Base-by-base conservation (phyloP, 805 yeast genomes). In the Trichomonascus vanleenenianus region DNA sequence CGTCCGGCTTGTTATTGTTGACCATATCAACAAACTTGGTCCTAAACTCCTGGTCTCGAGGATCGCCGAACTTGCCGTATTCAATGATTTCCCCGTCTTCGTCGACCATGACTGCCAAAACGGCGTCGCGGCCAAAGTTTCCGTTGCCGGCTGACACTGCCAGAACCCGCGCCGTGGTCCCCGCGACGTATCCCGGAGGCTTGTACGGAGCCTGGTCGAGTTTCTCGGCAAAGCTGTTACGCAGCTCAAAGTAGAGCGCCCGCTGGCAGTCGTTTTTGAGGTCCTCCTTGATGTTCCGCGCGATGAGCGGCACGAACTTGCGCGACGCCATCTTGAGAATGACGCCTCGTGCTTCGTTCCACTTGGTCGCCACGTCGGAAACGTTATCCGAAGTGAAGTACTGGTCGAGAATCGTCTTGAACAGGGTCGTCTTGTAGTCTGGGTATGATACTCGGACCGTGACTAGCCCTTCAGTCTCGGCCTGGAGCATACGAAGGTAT, bases 121-220 rank as follows among this genome's bases (percentile, higher is more conserved):
- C 84, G 3, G 97, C 96, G 62, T 93, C 95, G 48, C 78, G 78
- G 37, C 79, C 76, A 57, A 71, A 76, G 50, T 79, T 82, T 58
- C 96, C 97, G 64, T 82, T 82, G 56, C 98, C 98, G 55, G 84
- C 79, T 0, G 95, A 76, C 27, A 93, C 57, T 0, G 96, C 79
- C 52, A 93, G 68, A 0, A 87, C 91, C 50, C 84, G 80, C 16
- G 98, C 96, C 44, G 79, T 73, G 3, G 95, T 84, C 39, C 97
- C 96, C 48, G 76, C 73, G 38, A 78, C 85, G 53, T 74, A 82
- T 3, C 85, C 83, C 39, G 76, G 73, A 4, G 97, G 96, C 54
- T 84, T 80, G 64, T 70, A 89, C 30, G 99, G 97, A 2, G 97
- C 96, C 68, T 89, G 97, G 61, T 91, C 93, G 31, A 93, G 72